Evolutionary conservation across 805 yeast species (phyloP).

Genomic region (Starmerella tilneyi): DNA sequence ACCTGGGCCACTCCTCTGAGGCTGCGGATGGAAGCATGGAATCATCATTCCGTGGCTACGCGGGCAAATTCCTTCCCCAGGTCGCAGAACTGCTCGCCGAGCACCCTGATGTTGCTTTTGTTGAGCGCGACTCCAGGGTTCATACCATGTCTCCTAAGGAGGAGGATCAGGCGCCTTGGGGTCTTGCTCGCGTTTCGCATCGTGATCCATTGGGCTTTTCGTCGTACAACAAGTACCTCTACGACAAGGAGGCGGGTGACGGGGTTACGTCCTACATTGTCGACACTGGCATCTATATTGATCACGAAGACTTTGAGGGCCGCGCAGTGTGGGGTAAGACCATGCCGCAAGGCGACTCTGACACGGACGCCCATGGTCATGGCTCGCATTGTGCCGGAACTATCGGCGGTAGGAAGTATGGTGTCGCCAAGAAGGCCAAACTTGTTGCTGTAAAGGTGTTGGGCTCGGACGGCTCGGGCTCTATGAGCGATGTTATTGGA

Average conservation of each 20-base stretch:
- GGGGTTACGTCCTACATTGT: slow-evolving; percentile 40
- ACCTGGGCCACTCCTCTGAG: slow-evolving; percentile 36
- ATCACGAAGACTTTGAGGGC: slow-evolving; percentile 46
- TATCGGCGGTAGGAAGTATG: slow-evolving; percentile 43
- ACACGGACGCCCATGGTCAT: slow-evolving; percentile 46
- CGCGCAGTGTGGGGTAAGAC: slow-evolving; percentile 49
- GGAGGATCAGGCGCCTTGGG: slow-evolving; percentile 66
- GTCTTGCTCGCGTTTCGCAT: slow-evolving; percentile 60
- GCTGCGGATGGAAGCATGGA: slow-evolving; percentile 6
- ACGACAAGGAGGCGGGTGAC: slow-evolving; percentile 42
- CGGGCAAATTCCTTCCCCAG: slow-evolving; percentile 70
- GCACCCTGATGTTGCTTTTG: slow-evolving; percentile 45
- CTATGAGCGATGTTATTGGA: slow-evolving; percentile 49
- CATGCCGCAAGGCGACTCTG: slow-evolving; percentile 38
- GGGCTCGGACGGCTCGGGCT: slow-evolving; percentile 46
- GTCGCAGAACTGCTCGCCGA: slow-evolving; percentile 64
- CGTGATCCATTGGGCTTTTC: slow-evolving; percentile 50
- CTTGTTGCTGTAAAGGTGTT: slow-evolving; percentile 53
- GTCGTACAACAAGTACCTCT: slow-evolving; percentile 50
- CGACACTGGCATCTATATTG: slow-evolving; percentile 46
- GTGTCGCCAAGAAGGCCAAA: slow-evolving; percentile 49
- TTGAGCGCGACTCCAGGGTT: slow-evolving; percentile 53
- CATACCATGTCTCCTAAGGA: slow-evolving; percentile 38
- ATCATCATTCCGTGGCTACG: slow-evolving; percentile 54
- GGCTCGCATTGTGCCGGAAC: slow-evolving; percentile 57